These are phyloP conservation scores for Aspergillus sp. DNA, from an alignment of 2,329 filamentous ascomycete genomes.

Conservation along the genomic window DNA sequence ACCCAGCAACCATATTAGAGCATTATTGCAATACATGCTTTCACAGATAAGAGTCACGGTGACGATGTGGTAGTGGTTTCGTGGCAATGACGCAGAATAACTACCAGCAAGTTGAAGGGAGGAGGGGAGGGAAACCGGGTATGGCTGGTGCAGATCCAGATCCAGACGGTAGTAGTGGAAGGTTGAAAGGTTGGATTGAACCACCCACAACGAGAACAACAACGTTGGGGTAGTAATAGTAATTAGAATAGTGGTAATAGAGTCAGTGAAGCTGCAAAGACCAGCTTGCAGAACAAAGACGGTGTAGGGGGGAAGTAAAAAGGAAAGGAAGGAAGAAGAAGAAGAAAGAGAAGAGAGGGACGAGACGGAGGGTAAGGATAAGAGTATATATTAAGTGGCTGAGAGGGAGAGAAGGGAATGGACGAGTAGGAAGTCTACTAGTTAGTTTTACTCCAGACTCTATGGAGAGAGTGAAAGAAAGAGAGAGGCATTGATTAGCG, in stretches of 20 bases:
- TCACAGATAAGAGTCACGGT: conserved; percentile 15
- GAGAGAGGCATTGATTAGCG: not conserved
- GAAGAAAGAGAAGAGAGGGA: not conserved
- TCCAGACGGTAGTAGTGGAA: not conserved
- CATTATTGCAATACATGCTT: conserved; percentile 39
- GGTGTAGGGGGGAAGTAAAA: conserved; percentile 3
- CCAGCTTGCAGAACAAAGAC: conserved; percentile 26
- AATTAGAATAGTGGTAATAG: too few species aligned
- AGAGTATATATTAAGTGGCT: not conserved
- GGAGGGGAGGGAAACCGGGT: not conserved
- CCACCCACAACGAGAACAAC: not conserved
- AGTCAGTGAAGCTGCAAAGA: conserved; percentile 23
- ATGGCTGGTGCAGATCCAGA: conserved; percentile 5
- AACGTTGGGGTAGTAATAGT: not conserved
- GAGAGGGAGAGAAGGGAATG: conserved; percentile 4
- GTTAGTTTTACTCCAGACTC: not conserved
- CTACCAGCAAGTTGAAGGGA: conserved; percentile 3
- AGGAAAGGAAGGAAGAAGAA: not conserved
- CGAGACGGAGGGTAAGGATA: conserved; percentile 5
- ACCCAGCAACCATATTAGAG: conserved; percentile 31
- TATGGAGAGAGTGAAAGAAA: not conserved
- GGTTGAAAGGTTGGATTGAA: not conserved
- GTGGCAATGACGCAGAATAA: conserved; percentile 23
- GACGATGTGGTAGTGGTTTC: conserved; percentile 8
- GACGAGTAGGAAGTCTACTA: conserved; percentile 5